A percentile compares a stretch with the other conserved stretches of the same genome.
These are phyloP conservation scores for Globisporangium abappressorium DNA, from an alignment of 352 stramenopile genomes.

Conservation along the genomic window DNA sequence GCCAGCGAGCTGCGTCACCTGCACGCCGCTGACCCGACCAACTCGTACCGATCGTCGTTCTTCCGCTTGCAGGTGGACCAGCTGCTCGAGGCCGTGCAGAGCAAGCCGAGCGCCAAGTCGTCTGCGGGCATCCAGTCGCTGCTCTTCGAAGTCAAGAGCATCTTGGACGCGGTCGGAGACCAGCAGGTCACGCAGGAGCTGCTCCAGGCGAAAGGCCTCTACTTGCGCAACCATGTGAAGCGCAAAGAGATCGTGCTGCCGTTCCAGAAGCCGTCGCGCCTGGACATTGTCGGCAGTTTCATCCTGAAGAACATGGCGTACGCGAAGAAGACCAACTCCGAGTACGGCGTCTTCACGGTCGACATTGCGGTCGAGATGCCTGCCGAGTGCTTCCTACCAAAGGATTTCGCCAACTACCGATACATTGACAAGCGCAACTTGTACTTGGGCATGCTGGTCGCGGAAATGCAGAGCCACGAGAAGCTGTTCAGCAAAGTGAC, in stretches of 20 bases:
- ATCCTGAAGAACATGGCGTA: constrained; percentile 83
- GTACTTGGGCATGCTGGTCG: constrained; percentile 76
- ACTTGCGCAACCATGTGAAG: constrained; percentile 70
- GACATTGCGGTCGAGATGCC: constrained; percentile 87
- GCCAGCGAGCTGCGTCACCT: constrained; percentile 78
- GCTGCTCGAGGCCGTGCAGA: constrained; percentile 71
- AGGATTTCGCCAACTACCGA: constrained; percentile 88
- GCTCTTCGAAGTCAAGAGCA: constrained; percentile 81
- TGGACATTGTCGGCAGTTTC: constrained; percentile 88
- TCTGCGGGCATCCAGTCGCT: constrained; percentile 53
- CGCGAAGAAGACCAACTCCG: constrained; percentile 38
- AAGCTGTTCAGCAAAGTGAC: constrained; percentile 52
- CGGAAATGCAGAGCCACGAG: constrained; percentile 41
- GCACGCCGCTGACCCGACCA: constrained; percentile 70
- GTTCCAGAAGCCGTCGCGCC: constrained; percentile 65
- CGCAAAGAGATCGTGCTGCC: constrained; percentile 86
- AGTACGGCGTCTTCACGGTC: constrained; percentile 64
- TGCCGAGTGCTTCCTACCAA: constrained; percentile 72
- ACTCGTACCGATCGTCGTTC: constrained; percentile 77
- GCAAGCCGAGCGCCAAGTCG: constrained; percentile 46
- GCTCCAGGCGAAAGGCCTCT: constrained; percentile 51
- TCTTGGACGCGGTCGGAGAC: constrained; percentile 53
- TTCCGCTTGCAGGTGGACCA: constrained; percentile 87
- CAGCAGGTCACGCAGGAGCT: constrained; percentile 78
- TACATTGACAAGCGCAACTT: constrained; percentile 89